Conservation (phyloP, 495 filamentous ascomycete genomes). For the Tuber aestivum region DNA sequence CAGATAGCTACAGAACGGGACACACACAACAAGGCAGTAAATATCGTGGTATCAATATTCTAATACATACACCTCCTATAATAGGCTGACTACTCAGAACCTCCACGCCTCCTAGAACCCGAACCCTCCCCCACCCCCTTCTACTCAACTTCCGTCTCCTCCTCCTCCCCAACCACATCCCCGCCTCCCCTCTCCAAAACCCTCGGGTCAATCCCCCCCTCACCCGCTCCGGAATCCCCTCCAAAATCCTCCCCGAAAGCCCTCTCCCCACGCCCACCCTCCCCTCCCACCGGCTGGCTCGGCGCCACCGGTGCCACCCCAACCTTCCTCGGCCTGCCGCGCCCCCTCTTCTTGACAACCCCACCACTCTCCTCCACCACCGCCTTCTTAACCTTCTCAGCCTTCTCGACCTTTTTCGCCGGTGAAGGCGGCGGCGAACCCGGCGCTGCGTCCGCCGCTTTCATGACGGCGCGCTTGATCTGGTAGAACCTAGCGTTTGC, state of each 20-base stretch:
- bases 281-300: background rate
- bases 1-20: background rate
- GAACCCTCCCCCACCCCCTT: background rate
- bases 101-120: background rate
- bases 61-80: background rate
- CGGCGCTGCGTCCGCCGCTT: background rate
- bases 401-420: slow-evolving; percentile 8
- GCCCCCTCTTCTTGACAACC: slow-evolving; percentile 17
- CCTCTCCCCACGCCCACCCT: background rate
- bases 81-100: background rate
- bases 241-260: slow-evolving; percentile 5
- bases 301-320: background rate
- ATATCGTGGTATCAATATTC: background rate
- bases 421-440: background rate
- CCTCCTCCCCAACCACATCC: background rate
- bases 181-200: background rate
- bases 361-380: background rate
- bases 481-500: slow-evolving; percentile 14
- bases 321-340: slow-evolving; percentile 26
- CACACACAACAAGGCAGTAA: too few relatives aligned
- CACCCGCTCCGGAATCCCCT: background rate
- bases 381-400: slow-evolving; percentile 20
- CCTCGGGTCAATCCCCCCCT: background rate
- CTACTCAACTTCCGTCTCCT: slow-evolving; percentile 6
- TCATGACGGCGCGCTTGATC: background rate